phyloP scores from a whole-genome alignment of 2,329 filamentous ascomycete species.

The Colletotrichum sp. region DNA sequence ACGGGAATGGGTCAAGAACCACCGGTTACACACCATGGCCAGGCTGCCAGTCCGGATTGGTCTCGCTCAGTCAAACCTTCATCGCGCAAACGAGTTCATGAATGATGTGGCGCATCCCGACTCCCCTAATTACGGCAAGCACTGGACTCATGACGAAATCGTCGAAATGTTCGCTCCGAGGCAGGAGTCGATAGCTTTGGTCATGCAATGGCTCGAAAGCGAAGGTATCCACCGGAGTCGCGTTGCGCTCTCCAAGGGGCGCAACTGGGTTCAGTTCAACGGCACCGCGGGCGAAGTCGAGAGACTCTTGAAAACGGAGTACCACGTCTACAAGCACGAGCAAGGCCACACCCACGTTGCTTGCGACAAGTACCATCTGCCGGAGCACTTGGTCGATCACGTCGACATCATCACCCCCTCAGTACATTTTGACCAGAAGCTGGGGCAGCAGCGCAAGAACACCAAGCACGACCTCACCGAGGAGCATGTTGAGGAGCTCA shows the following conservation, averaged over 20 bases:
- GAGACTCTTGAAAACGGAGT: slow-evolving; percentile 56
- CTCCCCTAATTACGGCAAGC: slow-evolving; percentile 50
- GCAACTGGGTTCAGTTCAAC: slow-evolving; percentile 60
- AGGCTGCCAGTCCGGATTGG: slow-evolving; percentile 22
- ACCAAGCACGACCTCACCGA: slow-evolving; percentile 26
- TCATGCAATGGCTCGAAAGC: slow-evolving; percentile 58
- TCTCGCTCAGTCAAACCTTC: slow-evolving; percentile 22
- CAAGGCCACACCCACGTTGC: slow-evolving; percentile 40
- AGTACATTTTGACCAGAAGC: slow-evolving; percentile 40
- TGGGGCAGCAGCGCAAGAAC: slow-evolving; percentile 29
- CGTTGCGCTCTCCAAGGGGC: slow-evolving; percentile 54
- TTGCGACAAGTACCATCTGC: slow-evolving; percentile 46
- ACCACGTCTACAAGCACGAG: slow-evolving; percentile 53
- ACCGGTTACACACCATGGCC: slow-evolving; percentile 11
- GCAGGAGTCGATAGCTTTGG: slow-evolving; percentile 50
- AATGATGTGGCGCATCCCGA: slow-evolving; percentile 36
- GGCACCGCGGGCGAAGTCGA: slow-evolving; percentile 60
- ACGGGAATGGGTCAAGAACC: slow-evolving; percentile 21
- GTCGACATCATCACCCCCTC: slow-evolving; percentile 48
- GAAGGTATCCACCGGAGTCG: slow-evolving; percentile 54
- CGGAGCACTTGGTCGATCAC: slow-evolving; percentile 37
- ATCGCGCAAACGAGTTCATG: slow-evolving; percentile 23
- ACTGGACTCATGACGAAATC: slow-evolving; percentile 50
- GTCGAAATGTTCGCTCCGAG: slow-evolving; percentile 47
- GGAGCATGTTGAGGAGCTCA: slow-evolving; percentile 28